Conservation (phyloP, 1,284 basidiomycete species). For the Takashimella tepidaria region DNA sequence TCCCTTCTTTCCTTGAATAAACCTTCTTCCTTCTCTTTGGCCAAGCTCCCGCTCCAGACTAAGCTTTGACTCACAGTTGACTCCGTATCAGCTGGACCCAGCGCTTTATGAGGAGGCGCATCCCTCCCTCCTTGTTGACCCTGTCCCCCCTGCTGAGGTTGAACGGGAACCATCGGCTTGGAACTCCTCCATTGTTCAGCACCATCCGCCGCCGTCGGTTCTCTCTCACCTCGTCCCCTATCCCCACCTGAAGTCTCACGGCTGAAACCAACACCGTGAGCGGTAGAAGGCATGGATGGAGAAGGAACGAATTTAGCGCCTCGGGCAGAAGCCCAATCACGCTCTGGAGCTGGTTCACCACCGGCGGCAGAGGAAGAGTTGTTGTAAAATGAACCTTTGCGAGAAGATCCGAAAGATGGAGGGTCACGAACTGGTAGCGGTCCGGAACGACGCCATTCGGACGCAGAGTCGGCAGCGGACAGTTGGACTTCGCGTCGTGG, state of each 20-base stretch:
- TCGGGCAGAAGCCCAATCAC: slow-evolving; percentile 49
- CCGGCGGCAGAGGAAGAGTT: slow-evolving; percentile 26
- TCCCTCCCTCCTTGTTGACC: slow-evolving; percentile 14
- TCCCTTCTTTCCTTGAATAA: too few relatives aligned
- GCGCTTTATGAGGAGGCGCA: slow-evolving; percentile 31
- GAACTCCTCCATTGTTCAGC: slow-evolving; percentile 52
- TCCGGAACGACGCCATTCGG: slow-evolving; percentile 79
- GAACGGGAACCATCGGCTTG: slow-evolving; percentile 24
- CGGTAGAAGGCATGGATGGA: too few relatives aligned
- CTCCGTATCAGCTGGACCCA: slow-evolving; percentile 58
- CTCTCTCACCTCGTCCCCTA: slow-evolving; percentile 12
- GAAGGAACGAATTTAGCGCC: slow-evolving; percentile 49
- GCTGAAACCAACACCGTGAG: slow-evolving; percentile 17
- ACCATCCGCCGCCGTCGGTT: slow-evolving; percentile 46
- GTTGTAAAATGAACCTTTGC: too few relatives aligned
- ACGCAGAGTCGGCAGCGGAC: slow-evolving; percentile 50
- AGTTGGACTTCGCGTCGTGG: slow-evolving; percentile 36
- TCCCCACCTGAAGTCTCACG: slow-evolving; percentile 37
- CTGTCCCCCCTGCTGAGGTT: slow-evolving; percentile 5
- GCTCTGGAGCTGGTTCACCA: slow-evolving; percentile 29
- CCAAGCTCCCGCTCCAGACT: too few relatives aligned
- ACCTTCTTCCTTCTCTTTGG: too few relatives aligned
- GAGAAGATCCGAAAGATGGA: slow-evolving; percentile 16
- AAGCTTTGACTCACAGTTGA: slow-evolving; percentile 49
- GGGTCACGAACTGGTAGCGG: slow-evolving; percentile 61